phyloP scores from a whole-genome alignment of 2,329 filamentous ascomycete genomes.

The Cladosporium phlei region DNA sequence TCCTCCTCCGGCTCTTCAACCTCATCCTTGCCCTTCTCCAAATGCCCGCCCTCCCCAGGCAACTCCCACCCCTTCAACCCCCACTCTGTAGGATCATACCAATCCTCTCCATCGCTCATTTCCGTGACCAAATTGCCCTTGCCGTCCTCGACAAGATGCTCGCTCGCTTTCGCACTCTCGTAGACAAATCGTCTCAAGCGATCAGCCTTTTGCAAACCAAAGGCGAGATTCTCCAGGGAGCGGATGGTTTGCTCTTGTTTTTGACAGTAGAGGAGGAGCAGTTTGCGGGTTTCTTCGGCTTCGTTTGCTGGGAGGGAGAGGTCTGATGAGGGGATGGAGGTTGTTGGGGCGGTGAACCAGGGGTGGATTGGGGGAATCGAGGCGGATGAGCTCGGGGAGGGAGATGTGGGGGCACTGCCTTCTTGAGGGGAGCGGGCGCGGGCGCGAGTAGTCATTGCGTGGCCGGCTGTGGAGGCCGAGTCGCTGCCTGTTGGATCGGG shows the following conservation, averaged over 20 bases:
- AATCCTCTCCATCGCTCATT: conserved; percentile 85
- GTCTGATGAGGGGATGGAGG: conserved; percentile 62
- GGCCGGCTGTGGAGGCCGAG: conserved; percentile 40
- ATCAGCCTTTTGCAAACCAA: conserved; percentile 68
- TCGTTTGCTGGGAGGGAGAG: conserved; percentile 67
- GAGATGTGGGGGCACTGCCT: conserved; percentile 31
- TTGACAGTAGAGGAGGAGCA: conserved; percentile 72
- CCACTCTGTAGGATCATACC: conserved; percentile 82
- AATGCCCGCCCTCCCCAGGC: conserved; percentile 49
- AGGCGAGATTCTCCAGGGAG: conserved; percentile 62
- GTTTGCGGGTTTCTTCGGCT: conserved; percentile 70
- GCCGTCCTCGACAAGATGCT: conserved; percentile 52
- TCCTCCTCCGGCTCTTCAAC: conserved; percentile 56
- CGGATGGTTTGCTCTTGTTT: conserved; percentile 82
- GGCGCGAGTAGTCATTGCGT: conserved; percentile 53
- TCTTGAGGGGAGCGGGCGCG: conserved; percentile 40
- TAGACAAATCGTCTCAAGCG: conserved; percentile 66
- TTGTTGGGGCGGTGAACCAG: conserved; percentile 63
- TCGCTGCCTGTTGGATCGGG: conserved; percentile 27
- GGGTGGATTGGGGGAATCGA: conserved; percentile 60
- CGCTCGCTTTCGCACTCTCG: conserved; percentile 74
- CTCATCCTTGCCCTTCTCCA: conserved; percentile 80
- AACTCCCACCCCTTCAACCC: conserved; percentile 43
- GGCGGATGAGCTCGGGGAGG: conserved; percentile 42
- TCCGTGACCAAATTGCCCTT: conserved; percentile 43